These are phyloP conservation scores for Pseudozyma sp. DNA, from an alignment of 1,284 basidiomycete species.

Conservation along the genomic window DNA sequence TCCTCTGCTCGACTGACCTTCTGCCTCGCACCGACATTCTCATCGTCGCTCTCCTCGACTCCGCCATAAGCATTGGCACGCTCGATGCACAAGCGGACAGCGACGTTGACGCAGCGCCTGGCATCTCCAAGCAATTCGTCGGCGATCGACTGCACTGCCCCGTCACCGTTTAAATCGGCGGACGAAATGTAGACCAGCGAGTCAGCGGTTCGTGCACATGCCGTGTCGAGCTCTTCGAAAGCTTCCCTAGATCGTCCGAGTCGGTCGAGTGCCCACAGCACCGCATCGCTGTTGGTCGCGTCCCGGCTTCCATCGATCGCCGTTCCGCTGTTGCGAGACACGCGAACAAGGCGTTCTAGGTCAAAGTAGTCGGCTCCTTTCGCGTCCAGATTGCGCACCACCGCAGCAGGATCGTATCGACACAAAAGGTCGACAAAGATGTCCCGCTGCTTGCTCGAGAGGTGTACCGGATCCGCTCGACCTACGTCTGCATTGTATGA, in stretches of 20 bases:
- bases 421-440: constrained; percentile 82
- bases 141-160: constrained; percentile 3
- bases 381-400: constrained; percentile 78
- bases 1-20: not conserved
- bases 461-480: constrained; percentile 61
- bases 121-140: constrained; percentile 35
- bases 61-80: constrained; percentile 38
- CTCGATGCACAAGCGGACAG: constrained; percentile 48
- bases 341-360: constrained; percentile 74
- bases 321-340: constrained; percentile 73
- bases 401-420: constrained; percentile 75
- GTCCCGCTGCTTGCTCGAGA: constrained; percentile 73
- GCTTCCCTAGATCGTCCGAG: constrained; percentile 75
- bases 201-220: constrained; percentile 55
- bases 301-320: constrained; percentile 30
- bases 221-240: constrained; percentile 53
- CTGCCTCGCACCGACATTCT: constrained; percentile 3
- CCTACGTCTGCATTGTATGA: constrained; percentile 34
- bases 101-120: constrained; percentile 38
- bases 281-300: constrained; percentile 77
- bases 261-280: constrained; percentile 83
- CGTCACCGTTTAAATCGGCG: not conserved
- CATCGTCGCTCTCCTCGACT: constrained; percentile 40
- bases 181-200: constrained; percentile 29
- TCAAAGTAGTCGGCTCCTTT: constrained; percentile 75